Conservation (phyloP, 2,329 filamentous ascomycete genomes). For the Penicillium sp. region DNA sequence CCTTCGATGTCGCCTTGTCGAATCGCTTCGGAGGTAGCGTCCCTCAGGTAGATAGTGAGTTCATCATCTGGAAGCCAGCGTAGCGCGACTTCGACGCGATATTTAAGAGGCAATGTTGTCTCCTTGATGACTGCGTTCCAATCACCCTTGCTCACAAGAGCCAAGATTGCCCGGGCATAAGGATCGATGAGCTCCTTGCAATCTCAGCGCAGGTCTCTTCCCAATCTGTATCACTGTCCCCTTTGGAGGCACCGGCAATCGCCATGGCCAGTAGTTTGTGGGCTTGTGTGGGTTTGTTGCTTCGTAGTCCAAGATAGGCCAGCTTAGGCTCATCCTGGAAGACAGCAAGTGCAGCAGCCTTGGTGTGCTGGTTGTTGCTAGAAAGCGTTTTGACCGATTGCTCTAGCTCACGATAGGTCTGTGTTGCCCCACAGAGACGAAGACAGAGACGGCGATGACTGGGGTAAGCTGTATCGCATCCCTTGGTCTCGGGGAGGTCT, state of each 20-base stretch:
- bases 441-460: constrained; percentile 63
- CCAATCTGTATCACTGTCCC: constrained; percentile 58
- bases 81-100: constrained; percentile 65
- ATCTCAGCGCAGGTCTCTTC: constrained; percentile 64
- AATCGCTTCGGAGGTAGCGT: constrained; percentile 54
- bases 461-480: constrained; percentile 53
- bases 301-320: constrained; percentile 58
- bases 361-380: constrained; percentile 58
- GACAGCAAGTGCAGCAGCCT: constrained; percentile 64
- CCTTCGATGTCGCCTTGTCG: constrained; percentile 62
- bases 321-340: constrained; percentile 62
- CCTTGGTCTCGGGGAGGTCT: constrained; percentile 54
- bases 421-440: constrained; percentile 60
- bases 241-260: constrained; percentile 48
- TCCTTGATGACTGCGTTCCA: constrained; percentile 62
- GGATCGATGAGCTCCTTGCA: constrained; percentile 64
- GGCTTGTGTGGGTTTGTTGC: constrained; percentile 55
- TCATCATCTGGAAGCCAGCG: constrained; percentile 51
- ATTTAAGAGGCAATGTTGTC: constrained; percentile 59
- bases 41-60: constrained; percentile 56
- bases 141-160: constrained; percentile 60
- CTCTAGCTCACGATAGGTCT: constrained; percentile 54
- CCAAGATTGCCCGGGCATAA: constrained; percentile 63
- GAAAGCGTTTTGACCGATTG: constrained; percentile 54
- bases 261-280: constrained; percentile 59